A percentile compares a stretch with the other conserved stretches of the same genome.
These are phyloP conservation scores for Erysimum cheiranthoides DNA, from an alignment of 345 rosid genomes.

Conservation along the genomic window DNA sequence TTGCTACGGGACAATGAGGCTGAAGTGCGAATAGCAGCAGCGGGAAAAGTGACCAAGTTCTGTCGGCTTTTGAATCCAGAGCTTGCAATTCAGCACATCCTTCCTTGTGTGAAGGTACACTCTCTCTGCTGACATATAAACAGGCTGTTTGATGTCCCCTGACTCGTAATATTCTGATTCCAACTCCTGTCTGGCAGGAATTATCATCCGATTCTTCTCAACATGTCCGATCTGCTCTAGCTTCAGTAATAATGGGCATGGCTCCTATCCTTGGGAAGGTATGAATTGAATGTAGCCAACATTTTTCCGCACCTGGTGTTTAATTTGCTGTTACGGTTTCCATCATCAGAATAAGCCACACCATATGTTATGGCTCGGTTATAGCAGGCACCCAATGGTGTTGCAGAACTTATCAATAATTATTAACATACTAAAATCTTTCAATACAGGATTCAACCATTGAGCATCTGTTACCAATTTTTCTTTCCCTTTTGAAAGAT, in stretches of 20 bases:
- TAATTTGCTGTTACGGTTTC: not conserved
- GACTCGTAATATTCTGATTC: conserved; percentile 31
- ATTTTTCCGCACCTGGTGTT: not conserved
- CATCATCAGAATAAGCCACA: not conserved
- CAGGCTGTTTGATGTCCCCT: not conserved
- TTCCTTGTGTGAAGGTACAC: conserved; percentile 91
- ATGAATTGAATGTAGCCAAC: conserved; percentile 37
- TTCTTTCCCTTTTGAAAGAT: conserved; percentile 98
- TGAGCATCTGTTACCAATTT: conserved; percentile 93
- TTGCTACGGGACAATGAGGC: conserved; percentile 98
- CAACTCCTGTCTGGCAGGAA: conserved; percentile 68
- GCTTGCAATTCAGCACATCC: conserved; percentile 83
- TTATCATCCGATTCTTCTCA: conserved; percentile 97
- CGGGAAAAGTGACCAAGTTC: conserved; percentile 97
- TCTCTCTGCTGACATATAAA: not conserved
- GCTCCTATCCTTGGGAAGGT: conserved; percentile 86
- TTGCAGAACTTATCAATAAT: not conserved
- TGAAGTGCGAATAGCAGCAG: conserved; percentile 98
- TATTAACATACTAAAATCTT: conserved; percentile 25
- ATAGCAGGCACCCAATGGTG: not conserved
- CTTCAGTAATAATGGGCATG: conserved; percentile 99
- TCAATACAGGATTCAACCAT: conserved; percentile 81
- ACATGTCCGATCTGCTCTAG: conserved; percentile 96
- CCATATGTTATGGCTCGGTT: conserved; percentile 14
- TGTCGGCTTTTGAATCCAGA: conserved; percentile 87